Evolutionary conservation across 352 stramenopile species (phyloP), one percentile per base, ranked within the genome.

Genomic region (Phytopythium cucurbitacearum): DNA sequence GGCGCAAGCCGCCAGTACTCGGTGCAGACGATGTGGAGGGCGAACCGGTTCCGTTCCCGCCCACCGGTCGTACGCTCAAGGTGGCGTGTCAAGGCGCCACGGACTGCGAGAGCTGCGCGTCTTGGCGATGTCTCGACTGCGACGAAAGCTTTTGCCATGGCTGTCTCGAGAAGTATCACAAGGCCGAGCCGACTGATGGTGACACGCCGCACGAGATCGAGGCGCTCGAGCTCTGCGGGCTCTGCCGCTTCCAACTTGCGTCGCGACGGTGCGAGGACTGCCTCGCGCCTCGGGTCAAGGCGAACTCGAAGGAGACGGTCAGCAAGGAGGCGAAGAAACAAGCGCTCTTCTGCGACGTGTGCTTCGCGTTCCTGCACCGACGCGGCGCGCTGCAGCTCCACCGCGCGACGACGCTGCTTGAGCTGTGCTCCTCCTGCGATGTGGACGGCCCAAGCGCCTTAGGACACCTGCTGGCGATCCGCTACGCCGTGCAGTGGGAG

Each of bases 191-290:
- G 11, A 33, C 5, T 12, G 8, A 36, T 36, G 42, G 40, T n/a
- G 44, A 40, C 21, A 7, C 39, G 5, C 48, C 57, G 5, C 73
- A 84, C 21, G 68, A 77, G 40, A 62, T 76, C 40, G 67, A 84
- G 56, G 37, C 48, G 15, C 67, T 84, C 33, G 7, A 60, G 13
- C 39, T 79, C 3, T 90, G 79, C 36, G 74, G 79, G 1, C 41
- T 89, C 16, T 90, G 79, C 36, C 65, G 73, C 56, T 87, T 90
- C 51, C 76, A 88, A 15, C 57, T 87, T 15, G 79, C 79, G 0
- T 85, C 79, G 4, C 61, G 74, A 1, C 64, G 71, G 32, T 90
- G 76, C 32, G 40, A 62, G 0, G 61, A 69, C 16, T 90, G 79
- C 44, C 46, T 55, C 5, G 43, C 64, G 8, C 32, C 40, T 5